Base-by-base conservation (phyloP, 2,329 filamentous ascomycete species). In the Tolypocladium tundrense region DNA sequence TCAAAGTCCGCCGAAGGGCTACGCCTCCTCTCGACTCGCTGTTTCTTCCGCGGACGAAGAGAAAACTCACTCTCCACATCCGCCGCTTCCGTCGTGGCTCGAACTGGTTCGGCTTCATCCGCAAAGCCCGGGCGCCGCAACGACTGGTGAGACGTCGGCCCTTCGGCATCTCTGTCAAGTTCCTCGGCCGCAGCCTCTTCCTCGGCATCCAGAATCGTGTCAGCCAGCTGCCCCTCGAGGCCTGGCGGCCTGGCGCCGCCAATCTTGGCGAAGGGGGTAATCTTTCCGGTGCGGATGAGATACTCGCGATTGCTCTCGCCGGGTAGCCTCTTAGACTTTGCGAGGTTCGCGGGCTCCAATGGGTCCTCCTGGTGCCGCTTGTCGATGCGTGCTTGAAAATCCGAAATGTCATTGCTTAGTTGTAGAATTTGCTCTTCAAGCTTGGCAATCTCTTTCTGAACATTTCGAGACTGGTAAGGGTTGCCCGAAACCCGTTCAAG, bases 271-370 rank as follows among this genome's bases (percentile, higher is more conserved):
- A 99, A 99, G 0, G 94, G 94, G 0, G 94, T 99, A 64, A 99
- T 97, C 74, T 97, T 97, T 60, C 94, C 94, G 0, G 93, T 99
- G 35, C 94, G 86, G 54, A 99, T 94, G 53, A 99, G 81, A 69
- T 89, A 99, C 53, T 96, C 92, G 55, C 92, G 84, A 60, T 90
- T 86, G 31, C 83, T 91, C 75, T 97, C 94, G 60, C 89, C 89
- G 1, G 89, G 85, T 58, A 93, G 73, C 57, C 83, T 84, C 59
- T 80, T 79, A 56, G 81, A 84, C 35, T 80, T 81, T 16, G 69
- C 67, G 39, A 76, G 72, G 24, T 72, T 72, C 1, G 72, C 65
- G 11, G 77, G 75, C 1, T 75, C 72, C 4, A 73, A 71, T 40
- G 76, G 77, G 19, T 68, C 70, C n/a, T 79, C 78, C 59, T 82